Evolutionary conservation across 306 rosid genomes (phyloP).

Genomic region (Cajanus cajan): DNA sequence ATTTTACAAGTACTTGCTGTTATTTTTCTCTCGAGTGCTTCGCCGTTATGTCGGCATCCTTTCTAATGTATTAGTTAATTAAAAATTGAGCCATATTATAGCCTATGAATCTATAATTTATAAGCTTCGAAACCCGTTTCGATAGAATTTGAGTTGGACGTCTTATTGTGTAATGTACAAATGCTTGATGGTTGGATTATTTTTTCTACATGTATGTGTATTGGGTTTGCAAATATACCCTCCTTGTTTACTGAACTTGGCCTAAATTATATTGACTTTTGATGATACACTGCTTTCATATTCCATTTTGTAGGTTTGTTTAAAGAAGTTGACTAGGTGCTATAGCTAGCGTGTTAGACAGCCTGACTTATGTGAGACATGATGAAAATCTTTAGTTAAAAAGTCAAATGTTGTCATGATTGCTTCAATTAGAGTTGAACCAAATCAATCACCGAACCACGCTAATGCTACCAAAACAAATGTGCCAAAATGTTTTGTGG

Average conservation of each 20-base stretch:
- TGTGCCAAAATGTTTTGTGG: background rate
- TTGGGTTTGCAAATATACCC: background rate
- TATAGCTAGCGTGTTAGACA: conserved; percentile 13
- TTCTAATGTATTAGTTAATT: background rate
- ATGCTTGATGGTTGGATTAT: background rate
- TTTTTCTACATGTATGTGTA: background rate
- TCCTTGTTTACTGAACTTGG: background rate
- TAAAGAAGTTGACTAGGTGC: background rate
- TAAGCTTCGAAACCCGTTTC: background rate
- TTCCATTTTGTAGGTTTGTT: background rate
- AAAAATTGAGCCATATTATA: background rate
- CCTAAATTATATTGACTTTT: background rate
- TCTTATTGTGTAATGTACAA: background rate
- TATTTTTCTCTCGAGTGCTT: conserved; percentile 40
- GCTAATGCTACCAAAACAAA: conserved; percentile 2
- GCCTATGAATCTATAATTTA: background rate
- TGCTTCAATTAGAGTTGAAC: background rate
- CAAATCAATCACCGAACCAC: conserved; percentile 28
- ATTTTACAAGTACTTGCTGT: conserved; percentile 40
- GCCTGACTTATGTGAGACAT: conserved; percentile 26
- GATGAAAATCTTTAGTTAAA: conserved; percentile 26
- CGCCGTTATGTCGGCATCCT: conserved; percentile 45
- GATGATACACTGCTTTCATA: background rate
- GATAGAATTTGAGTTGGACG: background rate
- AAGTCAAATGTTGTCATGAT: conserved; percentile 39